Conservation (phyloP, 176 grass and related monocot species). For the Cocos nucifera region DNA sequence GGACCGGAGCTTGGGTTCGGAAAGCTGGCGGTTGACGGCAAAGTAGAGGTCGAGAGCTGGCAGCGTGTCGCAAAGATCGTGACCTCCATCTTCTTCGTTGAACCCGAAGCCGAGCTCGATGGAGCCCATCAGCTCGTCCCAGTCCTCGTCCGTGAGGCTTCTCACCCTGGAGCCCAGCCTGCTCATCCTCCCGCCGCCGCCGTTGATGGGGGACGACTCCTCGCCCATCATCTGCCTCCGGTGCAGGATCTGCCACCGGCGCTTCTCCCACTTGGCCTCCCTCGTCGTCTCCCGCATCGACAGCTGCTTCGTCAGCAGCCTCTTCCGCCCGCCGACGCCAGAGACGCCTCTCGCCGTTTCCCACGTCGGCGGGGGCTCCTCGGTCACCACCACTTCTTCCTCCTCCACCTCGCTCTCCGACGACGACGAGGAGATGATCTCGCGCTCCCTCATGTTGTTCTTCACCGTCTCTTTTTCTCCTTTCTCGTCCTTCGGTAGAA, state of each 20-base stretch:
- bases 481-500: not conserved
- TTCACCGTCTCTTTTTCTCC: slow-evolving; percentile 4
- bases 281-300: slow-evolving; percentile 48
- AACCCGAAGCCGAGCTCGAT: slow-evolving; percentile 53
- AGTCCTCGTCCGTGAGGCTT: slow-evolving; percentile 39
- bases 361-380: not conserved
- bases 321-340: slow-evolving; percentile 5
- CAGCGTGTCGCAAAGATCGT: slow-evolving; percentile 49
- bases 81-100: slow-evolving; percentile 31
- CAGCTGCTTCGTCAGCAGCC: slow-evolving; percentile 34
- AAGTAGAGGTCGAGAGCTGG: slow-evolving; percentile 48
- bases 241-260: slow-evolving; percentile 31
- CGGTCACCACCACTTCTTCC: not conserved
- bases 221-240: slow-evolving; percentile 2
- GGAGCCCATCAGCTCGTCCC: slow-evolving; percentile 44
- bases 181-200: too few species aligned
- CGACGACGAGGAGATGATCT: slow-evolving; percentile 13
- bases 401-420: slow-evolving; percentile 20
- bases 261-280: slow-evolving; percentile 52
- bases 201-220: not conserved
- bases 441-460: not conserved
- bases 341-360: not conserved
- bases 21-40: slow-evolving; percentile 34
- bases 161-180: slow-evolving; percentile 6
- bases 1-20: slow-evolving; percentile 29